A percentile compares a stretch with the other conserved stretches of the same genome.
These are phyloP conservation scores for Pseudogymnoascus sp. DNA, from an alignment of 2,329 filamentous ascomycete genomes.

Conservation along the genomic window DNA sequence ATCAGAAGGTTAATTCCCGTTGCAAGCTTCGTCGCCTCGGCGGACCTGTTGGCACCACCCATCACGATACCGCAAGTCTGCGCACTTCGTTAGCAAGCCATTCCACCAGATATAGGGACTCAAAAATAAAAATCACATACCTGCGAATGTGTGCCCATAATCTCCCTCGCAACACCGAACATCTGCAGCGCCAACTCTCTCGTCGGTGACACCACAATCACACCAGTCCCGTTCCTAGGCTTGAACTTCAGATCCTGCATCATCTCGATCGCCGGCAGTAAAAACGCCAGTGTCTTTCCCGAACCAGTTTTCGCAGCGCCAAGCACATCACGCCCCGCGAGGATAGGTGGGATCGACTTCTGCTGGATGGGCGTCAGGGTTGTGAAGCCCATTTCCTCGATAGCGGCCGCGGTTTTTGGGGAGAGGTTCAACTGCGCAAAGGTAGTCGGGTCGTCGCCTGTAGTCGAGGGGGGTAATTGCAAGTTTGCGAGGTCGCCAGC, in stretches of 20 bases:
- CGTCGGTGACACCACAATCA: conserved; percentile 86
- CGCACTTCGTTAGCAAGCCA: background rate
- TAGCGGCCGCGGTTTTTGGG: conserved; percentile 80
- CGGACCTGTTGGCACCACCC: conserved; percentile 81
- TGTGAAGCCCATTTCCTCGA: conserved; percentile 79
- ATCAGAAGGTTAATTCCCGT: conserved; percentile 95
- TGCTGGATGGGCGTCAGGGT: conserved; percentile 95
- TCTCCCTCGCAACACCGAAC: conserved; percentile 85
- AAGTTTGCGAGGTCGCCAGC: conserved; percentile 5
- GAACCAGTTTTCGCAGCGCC: conserved; percentile 94
- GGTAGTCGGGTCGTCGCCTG: conserved; percentile 59
- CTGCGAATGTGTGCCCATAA: conserved; percentile 89
- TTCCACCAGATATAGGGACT: background rate
- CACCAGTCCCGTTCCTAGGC: conserved; percentile 85
- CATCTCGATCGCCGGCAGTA: conserved; percentile 93
- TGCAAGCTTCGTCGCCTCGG: conserved; percentile 85
- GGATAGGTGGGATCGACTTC: conserved; percentile 74
- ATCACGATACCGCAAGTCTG: conserved; percentile 90
- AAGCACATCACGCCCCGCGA: conserved; percentile 85
- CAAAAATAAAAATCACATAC: background rate
- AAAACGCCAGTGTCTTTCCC: conserved; percentile 90
- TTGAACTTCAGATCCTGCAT: conserved; percentile 85
- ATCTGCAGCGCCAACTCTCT: conserved; percentile 92
- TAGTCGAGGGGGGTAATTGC: conserved; percentile 32
- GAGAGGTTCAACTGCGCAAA: conserved; percentile 63